Evolutionary conservation across 164 flowering plant genomes (phyloP), one percentile per base, ranked within the genome.

Genomic region (Annona cherimola): DNA sequence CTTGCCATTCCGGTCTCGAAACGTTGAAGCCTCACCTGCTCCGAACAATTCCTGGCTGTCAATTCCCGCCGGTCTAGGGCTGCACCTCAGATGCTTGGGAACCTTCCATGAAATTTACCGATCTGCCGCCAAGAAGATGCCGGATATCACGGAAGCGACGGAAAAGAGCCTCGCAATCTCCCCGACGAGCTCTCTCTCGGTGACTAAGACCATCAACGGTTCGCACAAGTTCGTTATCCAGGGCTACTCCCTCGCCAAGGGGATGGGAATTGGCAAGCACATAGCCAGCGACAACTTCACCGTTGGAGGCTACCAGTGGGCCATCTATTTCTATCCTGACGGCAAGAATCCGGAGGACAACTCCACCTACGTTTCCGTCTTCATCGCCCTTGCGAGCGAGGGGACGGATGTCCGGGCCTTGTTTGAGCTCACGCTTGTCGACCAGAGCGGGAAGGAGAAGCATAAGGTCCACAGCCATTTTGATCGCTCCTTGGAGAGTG

Each of bases 381-480:
- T 91, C 76, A 93, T 93, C 62, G 97, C 97, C 39, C 72, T 93
- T n/a, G 94, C 95, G 4, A 91, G 97, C 69, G 98, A 93, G 19
- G 98, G 97, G 26, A 84, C 91, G 1, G 81, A 81, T 43, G 81
- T 81, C 12, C 18, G 81, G 65, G 84, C 84, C 3, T 73, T 81
- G 4, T 91, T 93, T 72, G 97, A 93, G 83, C 76, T 93, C 68
- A 93, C 92, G 20, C 87, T 93, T 40, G 71, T 91, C 45, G 98
- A 93, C 73, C 98, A 93, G 88, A 89, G 91, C 68, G 98, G 93
- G 45, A 90, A 90, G 59, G 92, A 81, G 57, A 90, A 90, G 84
- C 91, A 93, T 69, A 93, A 91, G 80, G 88, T 93, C 46, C 98
- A 91, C 69, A 90, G 94, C 83, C 98, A 91, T 80, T 93, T 93